A percentile compares a stretch with the other conserved stretches of the same genome.
phyloP scores from a whole-genome alignment of 768 basidiomycete genomes.

The Trametes maxima region DNA sequence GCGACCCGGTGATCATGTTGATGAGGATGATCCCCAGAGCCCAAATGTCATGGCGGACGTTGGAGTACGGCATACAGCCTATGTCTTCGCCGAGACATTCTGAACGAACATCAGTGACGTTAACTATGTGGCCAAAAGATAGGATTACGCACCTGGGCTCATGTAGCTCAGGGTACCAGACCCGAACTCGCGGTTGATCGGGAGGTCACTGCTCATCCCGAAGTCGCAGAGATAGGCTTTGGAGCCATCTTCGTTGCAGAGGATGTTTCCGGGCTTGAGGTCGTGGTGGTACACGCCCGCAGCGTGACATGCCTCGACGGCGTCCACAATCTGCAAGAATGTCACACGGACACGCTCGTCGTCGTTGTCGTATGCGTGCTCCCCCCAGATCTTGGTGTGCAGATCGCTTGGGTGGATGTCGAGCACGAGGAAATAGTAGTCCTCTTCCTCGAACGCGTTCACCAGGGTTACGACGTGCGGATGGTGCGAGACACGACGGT shows the following conservation, averaged over 20 bases:
- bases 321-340: conserved; percentile 56
- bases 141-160: conserved; percentile 26
- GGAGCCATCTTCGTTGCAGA: conserved; percentile 48
- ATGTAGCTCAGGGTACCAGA: conserved; percentile 28
- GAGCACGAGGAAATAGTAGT: conserved; percentile 68
- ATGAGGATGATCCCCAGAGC: conserved; percentile 80
- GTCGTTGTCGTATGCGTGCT: conserved; percentile 34
- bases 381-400: conserved; percentile 45
- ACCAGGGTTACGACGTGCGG: conserved; percentile 71
- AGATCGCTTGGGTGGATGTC: conserved; percentile 46
- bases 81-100: conserved; percentile 43
- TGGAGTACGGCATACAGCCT: conserved; percentile 52
- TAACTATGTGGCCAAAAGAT: too few species aligned
- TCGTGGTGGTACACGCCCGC: conserved; percentile 86
- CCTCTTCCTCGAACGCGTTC: conserved; percentile 59
- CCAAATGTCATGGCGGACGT: conserved; percentile 71
- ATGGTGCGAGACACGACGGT: conserved; percentile 54
- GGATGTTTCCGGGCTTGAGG: conserved; percentile 98
- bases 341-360: conserved; percentile 16
- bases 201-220: conserved; percentile 28
- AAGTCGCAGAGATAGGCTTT: conserved; percentile 51
- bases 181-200: conserved; percentile 23
- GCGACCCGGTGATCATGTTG: conserved; percentile 72
- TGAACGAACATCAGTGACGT: background rate
- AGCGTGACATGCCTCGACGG: conserved; percentile 52